These are phyloP conservation scores for Xylariales sp. DNA, from an alignment of 2,329 filamentous ascomycete genomes.

Conservation along the genomic window DNA sequence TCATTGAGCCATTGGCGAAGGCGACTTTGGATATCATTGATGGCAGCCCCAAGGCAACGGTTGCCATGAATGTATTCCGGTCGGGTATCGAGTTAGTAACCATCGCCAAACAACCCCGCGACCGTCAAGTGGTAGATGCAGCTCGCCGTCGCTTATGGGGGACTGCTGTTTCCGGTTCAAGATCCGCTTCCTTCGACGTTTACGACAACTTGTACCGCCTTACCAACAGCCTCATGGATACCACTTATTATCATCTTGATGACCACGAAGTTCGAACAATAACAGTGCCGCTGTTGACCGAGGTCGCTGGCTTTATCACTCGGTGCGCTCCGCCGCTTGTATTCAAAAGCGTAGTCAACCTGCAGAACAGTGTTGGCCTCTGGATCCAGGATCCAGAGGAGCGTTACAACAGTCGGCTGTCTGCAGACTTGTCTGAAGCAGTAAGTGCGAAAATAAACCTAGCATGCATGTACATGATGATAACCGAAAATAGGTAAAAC, in stretches of 20 bases:
- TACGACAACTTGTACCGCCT: constrained; percentile 64
- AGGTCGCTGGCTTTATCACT: constrained; percentile 47
- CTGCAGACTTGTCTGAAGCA: constrained; percentile 33
- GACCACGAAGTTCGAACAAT: constrained; percentile 30
- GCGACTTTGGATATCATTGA: constrained; percentile 35
- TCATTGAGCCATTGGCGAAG: constrained; percentile 69
- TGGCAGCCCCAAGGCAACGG: constrained; percentile 11
- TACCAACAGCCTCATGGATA: constrained; percentile 45
- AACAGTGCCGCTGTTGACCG: constrained; percentile 45
- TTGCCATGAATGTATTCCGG: constrained; percentile 24
- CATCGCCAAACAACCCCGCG: constrained; percentile 50
- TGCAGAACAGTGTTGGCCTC: constrained; percentile 56
- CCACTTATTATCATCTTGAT: constrained; percentile 46
- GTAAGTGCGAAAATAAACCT: constrained; percentile 32
- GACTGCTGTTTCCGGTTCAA: constrained; percentile 34
- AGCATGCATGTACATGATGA: constrained; percentile 9
- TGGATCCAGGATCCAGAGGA: constrained; percentile 60
- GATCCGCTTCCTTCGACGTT: constrained; percentile 49
- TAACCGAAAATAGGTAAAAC: constrained; percentile 36
- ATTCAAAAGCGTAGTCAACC: constrained; percentile 48
- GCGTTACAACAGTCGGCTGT: constrained; percentile 35
- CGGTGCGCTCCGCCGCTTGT: constrained; percentile 46
- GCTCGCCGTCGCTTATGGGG: constrained; percentile 66
- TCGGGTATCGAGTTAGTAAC: constrained; percentile 39
- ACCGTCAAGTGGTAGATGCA: constrained; percentile 60